Evolutionary conservation across 2,329 filamentous ascomycete species (phyloP).

Genomic region (Fusarium sp.): DNA sequence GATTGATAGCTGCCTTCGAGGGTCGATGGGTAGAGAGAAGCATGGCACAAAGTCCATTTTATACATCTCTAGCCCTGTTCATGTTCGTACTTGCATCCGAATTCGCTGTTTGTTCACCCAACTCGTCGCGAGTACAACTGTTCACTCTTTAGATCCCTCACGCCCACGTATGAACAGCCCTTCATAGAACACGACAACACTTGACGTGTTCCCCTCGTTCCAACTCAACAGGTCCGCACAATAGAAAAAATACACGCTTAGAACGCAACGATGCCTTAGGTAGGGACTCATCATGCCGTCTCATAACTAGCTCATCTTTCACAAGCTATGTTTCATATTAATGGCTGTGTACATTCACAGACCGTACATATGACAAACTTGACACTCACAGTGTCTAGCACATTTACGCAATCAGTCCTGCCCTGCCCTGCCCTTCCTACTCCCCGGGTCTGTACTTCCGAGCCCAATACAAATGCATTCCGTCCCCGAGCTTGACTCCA

Average conservation of each 20-base stretch:
- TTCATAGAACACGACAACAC: no score
- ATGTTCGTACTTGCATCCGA: no score
- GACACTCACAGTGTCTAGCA: constrained; percentile 32
- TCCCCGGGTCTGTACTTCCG: constrained; percentile 29
- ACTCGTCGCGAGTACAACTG: no score
- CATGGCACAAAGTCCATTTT: no score
- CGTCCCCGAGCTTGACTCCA: constrained; percentile 38
- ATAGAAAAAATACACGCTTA: background rate
- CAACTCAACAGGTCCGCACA: no score
- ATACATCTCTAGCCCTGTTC: no score
- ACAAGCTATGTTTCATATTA: constrained; percentile 19
- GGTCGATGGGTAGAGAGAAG: no score
- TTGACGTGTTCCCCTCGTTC: no score
- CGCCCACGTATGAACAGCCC: no score
- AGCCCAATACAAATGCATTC: constrained; percentile 38
- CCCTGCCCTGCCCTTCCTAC: constrained; percentile 4
- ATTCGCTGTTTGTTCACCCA: no score
- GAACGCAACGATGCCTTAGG: background rate
- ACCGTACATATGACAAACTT: constrained; percentile 29
- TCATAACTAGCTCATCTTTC: constrained; percentile 12
- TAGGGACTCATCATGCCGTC: background rate
- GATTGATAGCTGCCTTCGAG: background rate
- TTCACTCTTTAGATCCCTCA: no score
- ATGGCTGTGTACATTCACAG: constrained; percentile 33
- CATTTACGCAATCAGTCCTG: constrained; percentile 23